Evolutionary conservation across 345 rosid species (phyloP).

Genomic region (Stellera chamaejasme): DNA sequence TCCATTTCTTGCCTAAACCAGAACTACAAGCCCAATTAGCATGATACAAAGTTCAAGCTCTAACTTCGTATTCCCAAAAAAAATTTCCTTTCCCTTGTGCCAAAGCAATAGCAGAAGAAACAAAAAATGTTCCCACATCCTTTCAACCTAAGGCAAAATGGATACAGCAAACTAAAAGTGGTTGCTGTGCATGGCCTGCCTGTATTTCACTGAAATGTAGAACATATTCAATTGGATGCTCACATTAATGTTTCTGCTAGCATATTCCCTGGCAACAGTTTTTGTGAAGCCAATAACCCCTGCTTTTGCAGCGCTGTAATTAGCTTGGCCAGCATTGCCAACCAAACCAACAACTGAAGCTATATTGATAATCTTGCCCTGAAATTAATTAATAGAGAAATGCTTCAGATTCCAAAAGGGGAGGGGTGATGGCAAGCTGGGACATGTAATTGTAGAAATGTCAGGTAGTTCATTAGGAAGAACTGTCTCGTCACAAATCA

Average conservation of each 20-base stretch:
- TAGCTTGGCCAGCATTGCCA: conserved; percentile 95
- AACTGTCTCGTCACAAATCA: neutral
- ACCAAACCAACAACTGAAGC: conserved; percentile 93
- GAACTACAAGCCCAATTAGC: neutral
- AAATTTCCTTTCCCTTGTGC: too few species aligned
- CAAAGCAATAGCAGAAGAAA: too few species aligned
- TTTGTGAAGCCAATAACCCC: conserved; percentile 95
- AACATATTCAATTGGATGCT: conserved; percentile 15
- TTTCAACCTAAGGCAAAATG: too few species aligned
- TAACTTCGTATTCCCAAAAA: too few species aligned
- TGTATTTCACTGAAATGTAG: neutral
- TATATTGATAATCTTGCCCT: conserved; percentile 88
- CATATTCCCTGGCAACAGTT: conserved; percentile 80
- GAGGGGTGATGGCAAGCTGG: conserved; percentile 6
- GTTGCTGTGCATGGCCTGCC: neutral
- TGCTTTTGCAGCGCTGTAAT: conserved; percentile 97
- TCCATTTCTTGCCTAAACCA: neutral
- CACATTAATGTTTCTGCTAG: conserved; percentile 86
- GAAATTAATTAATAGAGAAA: conserved; percentile 13
- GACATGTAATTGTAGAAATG: neutral
- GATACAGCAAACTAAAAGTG: too few species aligned
- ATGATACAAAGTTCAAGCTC: neutral
- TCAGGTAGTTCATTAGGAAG: conserved; percentile 5
- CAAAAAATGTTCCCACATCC: too few species aligned
- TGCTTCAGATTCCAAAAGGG: conserved; percentile 1